phyloP scores from a whole-genome alignment of 805 yeast genomes.

The Hyphopichia homilentoma region DNA sequence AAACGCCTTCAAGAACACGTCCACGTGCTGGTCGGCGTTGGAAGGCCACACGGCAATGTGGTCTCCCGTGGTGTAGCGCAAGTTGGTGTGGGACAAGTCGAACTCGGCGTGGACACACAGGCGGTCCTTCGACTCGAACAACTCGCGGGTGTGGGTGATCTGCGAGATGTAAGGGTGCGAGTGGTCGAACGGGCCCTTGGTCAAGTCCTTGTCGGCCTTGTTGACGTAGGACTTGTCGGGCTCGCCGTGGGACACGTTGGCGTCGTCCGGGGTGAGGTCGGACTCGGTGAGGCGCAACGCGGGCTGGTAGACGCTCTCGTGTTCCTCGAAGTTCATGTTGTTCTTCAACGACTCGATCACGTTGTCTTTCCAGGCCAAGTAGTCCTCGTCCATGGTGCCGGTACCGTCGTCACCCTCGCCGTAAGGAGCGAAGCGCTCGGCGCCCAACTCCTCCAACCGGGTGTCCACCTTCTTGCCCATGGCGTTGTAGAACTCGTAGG shows the following conservation, averaged over 20 bases:
- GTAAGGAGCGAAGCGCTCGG: constrained; percentile 63
- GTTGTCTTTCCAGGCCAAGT: constrained; percentile 84
- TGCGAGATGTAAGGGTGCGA: constrained; percentile 81
- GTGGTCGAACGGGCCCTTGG: constrained; percentile 75
- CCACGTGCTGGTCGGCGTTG: constrained; percentile 72
- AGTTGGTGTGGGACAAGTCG: constrained; percentile 68
- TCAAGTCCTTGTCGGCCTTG: constrained; percentile 24
- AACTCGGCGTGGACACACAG: constrained; percentile 89
- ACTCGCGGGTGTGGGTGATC: constrained; percentile 57
- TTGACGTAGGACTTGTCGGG: constrained; percentile 53
- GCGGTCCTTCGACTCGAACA: constrained; percentile 62
- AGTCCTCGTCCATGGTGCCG: constrained; percentile 95
- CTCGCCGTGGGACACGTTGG: constrained; percentile 64
- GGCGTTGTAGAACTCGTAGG: constrained; percentile 88
- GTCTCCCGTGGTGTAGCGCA: constrained; percentile 92
- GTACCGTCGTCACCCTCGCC: constrained; percentile 96
- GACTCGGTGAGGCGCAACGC: constrained; percentile 44
- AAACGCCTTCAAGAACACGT: constrained; percentile 60
- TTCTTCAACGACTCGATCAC: constrained; percentile 64
- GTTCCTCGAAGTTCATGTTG: constrained; percentile 68
- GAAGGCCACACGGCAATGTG: constrained; percentile 95
- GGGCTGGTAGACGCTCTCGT: constrained; percentile 77
- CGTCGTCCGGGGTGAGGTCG: constrained; percentile 23
- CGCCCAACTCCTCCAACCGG: constrained; percentile 59
- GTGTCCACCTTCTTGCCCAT: constrained; percentile 63